Percentiles rank a stretch among this genome's conserved stretches.
These are phyloP conservation scores for Trichoderma lentiforme DNA, from an alignment of 2,329 filamentous ascomycete species.

Conservation along the genomic window DNA sequence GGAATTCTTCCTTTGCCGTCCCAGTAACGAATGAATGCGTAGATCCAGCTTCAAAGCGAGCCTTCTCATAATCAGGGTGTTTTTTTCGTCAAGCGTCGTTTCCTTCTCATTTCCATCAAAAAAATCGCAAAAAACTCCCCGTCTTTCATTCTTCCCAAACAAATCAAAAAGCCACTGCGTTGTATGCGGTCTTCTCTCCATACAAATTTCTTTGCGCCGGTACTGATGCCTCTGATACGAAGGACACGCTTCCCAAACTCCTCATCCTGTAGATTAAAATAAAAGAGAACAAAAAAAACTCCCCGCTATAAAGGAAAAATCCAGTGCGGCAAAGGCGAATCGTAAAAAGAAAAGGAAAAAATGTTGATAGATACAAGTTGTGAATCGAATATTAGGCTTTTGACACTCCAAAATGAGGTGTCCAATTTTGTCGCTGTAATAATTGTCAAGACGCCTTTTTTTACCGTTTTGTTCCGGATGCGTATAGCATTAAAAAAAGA, in stretches of 20 bases:
- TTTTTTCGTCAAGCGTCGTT: conserved; percentile 19
- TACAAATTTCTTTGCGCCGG: conserved; percentile 15
- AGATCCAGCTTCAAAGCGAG: conserved; percentile 14
- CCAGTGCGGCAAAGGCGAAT: background rate
- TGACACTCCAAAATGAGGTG: background rate
- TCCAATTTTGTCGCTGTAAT: background rate
- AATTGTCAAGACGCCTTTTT: background rate
- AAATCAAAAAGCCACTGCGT: background rate
- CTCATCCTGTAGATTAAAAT: conserved; percentile 4
- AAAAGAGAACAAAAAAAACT: conserved; percentile 12
- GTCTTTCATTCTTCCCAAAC: conserved; percentile 11
- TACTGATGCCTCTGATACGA: conserved; percentile 13
- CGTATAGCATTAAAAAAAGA: conserved; percentile 2
- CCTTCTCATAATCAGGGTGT: conserved; percentile 17
- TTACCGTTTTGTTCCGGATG: background rate
- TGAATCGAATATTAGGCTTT: conserved; percentile 19
- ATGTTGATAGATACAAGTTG: conserved; percentile 11
- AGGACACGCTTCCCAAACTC: conserved; percentile 17
- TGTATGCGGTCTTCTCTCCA: conserved; percentile 3
- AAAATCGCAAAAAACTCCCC: conserved; percentile 15
- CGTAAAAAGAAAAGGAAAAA: background rate
- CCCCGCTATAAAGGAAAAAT: conserved; percentile 19
- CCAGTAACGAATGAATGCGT: conserved; percentile 8
- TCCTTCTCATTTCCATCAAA: conserved; percentile 14
- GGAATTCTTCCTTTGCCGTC: background rate